Evolutionary conservation across 164 flowering plant species (phyloP).

Genomic region (Brasenia schreberi): DNA sequence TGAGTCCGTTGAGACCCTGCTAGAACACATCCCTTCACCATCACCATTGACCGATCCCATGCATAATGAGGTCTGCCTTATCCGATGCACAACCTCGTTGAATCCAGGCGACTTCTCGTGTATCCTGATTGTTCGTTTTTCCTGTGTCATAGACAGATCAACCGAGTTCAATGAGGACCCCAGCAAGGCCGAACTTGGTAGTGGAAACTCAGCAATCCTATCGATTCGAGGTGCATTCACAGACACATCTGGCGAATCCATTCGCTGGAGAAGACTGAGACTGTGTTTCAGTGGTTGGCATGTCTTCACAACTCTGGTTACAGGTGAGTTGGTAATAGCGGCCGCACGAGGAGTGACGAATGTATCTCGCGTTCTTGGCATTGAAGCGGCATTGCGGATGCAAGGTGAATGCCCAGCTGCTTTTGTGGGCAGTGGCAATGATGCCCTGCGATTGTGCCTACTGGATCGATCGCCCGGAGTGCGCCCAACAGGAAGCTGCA

Average conservation of each 20-base stretch:
- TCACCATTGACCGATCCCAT: constrained; percentile 15
- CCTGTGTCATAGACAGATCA: constrained; percentile 60
- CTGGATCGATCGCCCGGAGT: constrained; percentile 32
- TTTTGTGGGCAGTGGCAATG: constrained; percentile 53
- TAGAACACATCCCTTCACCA: constrained; percentile 43
- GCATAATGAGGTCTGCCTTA: constrained; percentile 15
- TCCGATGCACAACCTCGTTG: constrained; percentile 29
- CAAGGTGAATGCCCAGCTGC: constrained; percentile 7
- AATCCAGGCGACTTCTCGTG: constrained; percentile 19
- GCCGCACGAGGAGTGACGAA: constrained; percentile 21
- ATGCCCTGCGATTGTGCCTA: constrained; percentile 40
- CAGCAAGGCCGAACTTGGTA: constrained; percentile 20
- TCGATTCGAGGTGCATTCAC: constrained; percentile 85
- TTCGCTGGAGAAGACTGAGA: constrained; percentile 25
- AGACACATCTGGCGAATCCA: constrained; percentile 81
- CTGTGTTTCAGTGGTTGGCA: constrained; percentile 8
- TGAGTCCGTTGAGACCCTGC: constrained; percentile 39
- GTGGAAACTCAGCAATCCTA: constrained; percentile 76
- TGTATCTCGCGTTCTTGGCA: not conserved
- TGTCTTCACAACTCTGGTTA: not conserved
- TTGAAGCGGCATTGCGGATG: not conserved
- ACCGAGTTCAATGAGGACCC: constrained; percentile 38
- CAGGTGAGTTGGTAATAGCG: not conserved
- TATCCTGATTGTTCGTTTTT: constrained; percentile 55
- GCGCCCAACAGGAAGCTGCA: constrained; percentile 45